A percentile compares a stretch with the other conserved stretches of the same genome.
Evolutionary conservation across 768 basidiomycete genomes (phyloP).

Genomic region (Tubosaeta sp.): DNA sequence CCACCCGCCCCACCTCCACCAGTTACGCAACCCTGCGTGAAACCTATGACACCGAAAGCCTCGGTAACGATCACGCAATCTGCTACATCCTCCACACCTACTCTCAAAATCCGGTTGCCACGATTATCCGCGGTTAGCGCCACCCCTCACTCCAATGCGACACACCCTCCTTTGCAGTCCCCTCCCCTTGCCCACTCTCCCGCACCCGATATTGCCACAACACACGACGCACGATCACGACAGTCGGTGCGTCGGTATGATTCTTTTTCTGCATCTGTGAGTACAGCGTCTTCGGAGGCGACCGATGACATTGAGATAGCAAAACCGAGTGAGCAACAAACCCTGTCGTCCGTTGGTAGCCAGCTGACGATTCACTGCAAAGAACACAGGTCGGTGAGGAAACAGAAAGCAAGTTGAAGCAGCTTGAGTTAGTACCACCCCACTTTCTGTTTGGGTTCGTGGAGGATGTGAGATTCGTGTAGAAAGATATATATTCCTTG

Average conservation of each 20-base stretch:
- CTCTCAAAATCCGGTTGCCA: slow-evolving; percentile 32
- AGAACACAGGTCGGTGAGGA: slow-evolving; percentile 25
- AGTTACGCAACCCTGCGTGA: slow-evolving; percentile 9
- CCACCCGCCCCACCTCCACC: slow-evolving; percentile 5
- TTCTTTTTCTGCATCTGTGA: slow-evolving; percentile 29
- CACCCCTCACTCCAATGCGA: slow-evolving; percentile 20
- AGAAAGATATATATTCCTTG: slow-evolving; percentile 24
- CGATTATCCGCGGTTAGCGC: slow-evolving; percentile 29
- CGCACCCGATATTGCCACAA: slow-evolving; percentile 16
- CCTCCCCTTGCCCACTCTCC: slow-evolving; percentile 18
- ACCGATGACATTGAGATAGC: slow-evolving; percentile 22
- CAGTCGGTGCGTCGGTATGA: slow-evolving; percentile 26
- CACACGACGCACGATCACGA: slow-evolving; percentile 27
- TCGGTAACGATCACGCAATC: slow-evolving; percentile 34
- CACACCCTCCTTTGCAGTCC: slow-evolving; percentile 19
- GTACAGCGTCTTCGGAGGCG: slow-evolving; percentile 28
- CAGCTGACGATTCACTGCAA: background rate
- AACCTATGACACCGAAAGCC: slow-evolving; percentile 32
- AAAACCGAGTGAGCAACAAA: slow-evolving; percentile 27
- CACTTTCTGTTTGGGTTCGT: background rate
- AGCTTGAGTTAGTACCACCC: slow-evolving; percentile 4
- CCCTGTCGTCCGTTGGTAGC: background rate
- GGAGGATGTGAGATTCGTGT: slow-evolving; percentile 15
- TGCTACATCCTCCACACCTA: slow-evolving; percentile 29
- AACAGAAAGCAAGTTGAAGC: slow-evolving; percentile 19